Evolutionary conservation across 2,329 filamentous ascomycete genomes (phyloP).

Genomic region (Chaetomiaceae sp.): DNA sequence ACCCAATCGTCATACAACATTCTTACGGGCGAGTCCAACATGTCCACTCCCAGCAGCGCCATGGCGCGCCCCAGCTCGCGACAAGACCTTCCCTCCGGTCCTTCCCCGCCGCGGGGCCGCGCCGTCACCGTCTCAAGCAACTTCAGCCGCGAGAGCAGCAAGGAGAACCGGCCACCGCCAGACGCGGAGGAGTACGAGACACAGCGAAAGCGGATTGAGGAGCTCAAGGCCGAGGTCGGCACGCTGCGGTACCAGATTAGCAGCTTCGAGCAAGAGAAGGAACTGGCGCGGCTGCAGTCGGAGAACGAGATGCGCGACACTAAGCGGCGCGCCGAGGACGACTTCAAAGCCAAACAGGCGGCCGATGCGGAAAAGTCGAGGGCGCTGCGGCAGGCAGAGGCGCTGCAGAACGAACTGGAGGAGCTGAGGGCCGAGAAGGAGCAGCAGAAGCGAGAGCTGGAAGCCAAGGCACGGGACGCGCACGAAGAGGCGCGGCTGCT

Average conservation of each 20-base stretch:
- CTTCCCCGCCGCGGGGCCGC: constrained; percentile 21
- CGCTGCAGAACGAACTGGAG: constrained; percentile 45
- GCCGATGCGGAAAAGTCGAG: constrained; percentile 51
- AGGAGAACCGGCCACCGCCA: constrained; percentile 53
- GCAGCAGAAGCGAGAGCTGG: constrained; percentile 57
- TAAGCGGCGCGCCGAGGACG: constrained; percentile 74
- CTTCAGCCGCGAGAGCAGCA: constrained; percentile 51
- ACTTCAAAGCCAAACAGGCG: constrained; percentile 62
- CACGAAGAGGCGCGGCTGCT: constrained; percentile 67
- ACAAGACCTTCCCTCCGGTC: constrained; percentile 17
- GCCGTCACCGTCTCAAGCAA: constrained; percentile 31
- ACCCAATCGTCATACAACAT: constrained; percentile 34
- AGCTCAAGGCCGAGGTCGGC: constrained; percentile 83
- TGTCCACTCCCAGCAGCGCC: constrained; percentile 8
- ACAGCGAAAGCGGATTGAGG: constrained; percentile 57
- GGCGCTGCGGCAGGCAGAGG: constrained; percentile 44
- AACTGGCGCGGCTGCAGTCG: constrained; percentile 70
- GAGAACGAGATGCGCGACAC: constrained; percentile 78
- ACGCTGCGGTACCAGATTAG: constrained; percentile 83
- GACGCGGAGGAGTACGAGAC: constrained; percentile 55
- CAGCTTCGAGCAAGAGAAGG: constrained; percentile 80
- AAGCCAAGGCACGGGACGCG: constrained; percentile 62
- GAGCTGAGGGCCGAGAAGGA: constrained; percentile 45
- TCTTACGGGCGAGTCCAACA: constrained; percentile 31
- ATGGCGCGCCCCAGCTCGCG: constrained; percentile 23